Evolutionary conservation across 2,329 filamentous ascomycete species (phyloP).

Genomic region (Colletotrichum sp.): DNA sequence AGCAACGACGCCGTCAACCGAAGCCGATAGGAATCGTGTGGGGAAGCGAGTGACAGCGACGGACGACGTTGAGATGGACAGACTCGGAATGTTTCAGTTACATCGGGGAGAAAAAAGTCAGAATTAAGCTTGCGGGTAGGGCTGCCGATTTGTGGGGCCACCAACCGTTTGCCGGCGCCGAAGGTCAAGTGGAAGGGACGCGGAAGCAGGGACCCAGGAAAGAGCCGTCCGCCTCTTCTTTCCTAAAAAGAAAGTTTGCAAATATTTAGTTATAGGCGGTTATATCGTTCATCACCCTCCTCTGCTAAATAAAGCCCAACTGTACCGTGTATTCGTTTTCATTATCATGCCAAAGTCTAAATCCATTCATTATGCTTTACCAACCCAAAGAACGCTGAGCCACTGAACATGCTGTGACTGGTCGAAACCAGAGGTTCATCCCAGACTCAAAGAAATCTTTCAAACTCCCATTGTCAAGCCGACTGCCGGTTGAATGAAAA

Average conservation of each 20-base stretch:
- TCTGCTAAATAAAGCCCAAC: not conserved
- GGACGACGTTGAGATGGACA: not conserved
- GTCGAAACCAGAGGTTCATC: not conserved
- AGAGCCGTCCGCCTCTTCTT: not conserved
- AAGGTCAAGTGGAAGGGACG: not conserved
- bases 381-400: not conserved
- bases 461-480: not conserved
- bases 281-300: not conserved
- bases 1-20: not conserved
- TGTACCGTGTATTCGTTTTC: not conserved
- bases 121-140: conserved; percentile 19
- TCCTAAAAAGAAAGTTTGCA: not conserved
- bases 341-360: not conserved
- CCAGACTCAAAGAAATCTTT: not conserved
- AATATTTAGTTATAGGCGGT: not conserved
- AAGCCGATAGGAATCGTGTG: not conserved
- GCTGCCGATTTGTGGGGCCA: conserved; percentile 9
- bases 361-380: not conserved
- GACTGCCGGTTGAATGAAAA: not conserved
- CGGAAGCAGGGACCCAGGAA: not conserved
- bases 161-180: not conserved
- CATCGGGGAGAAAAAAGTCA: not conserved
- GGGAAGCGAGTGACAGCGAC: not conserved
- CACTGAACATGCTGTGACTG: not conserved
- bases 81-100: not conserved